Evolutionary conservation across 768 basidiomycete species (phyloP).

Genomic region (Botryobasidium botryosum): DNA sequence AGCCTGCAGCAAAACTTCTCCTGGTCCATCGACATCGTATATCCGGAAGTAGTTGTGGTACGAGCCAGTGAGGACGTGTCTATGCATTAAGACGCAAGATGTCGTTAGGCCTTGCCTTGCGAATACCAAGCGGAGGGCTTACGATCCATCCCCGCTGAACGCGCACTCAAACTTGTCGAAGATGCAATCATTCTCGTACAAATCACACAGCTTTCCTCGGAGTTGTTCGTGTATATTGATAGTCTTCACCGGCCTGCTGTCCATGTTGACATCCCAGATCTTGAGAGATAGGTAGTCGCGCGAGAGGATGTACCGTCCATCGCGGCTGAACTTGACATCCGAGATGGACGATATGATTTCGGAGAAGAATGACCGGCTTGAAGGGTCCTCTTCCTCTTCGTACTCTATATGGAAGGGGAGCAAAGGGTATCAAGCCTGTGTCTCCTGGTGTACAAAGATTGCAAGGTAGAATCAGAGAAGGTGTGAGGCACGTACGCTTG

Average conservation of each 20-base stretch:
- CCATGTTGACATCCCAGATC: conserved; percentile 99
- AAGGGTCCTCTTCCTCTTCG: conserved; percentile 97
- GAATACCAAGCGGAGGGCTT: conserved; percentile 17
- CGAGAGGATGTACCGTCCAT: conserved; percentile 91
- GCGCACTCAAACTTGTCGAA: conserved; percentile 99
- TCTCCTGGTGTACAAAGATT: too few species aligned
- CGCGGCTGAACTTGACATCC: conserved; percentile 97
- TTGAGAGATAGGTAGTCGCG: conserved; percentile 95
- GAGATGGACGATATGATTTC: conserved; percentile 99
- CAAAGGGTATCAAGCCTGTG: conserved; percentile 2
- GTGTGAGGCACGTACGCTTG: conserved; percentile 51
- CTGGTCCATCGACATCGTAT: conserved; percentile 78
- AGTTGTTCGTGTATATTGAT: conserved; percentile 98
- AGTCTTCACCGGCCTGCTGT: conserved; percentile 86
- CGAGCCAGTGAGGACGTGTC: conserved; percentile 95
- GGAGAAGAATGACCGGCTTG: conserved; percentile 95
- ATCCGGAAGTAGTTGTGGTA: conserved; percentile 99
- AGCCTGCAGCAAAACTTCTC: conserved; percentile 88
- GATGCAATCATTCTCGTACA: conserved; percentile 99
- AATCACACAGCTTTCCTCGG: conserved; percentile 89
- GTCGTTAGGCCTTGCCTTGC: not conserved
- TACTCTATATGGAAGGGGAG: conserved; percentile 43
- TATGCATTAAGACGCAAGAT: conserved; percentile 22
- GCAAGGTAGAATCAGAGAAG: conserved; percentile 5
- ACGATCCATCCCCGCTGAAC: conserved; percentile 92